Evolutionary conservation across 2,329 filamentous ascomycete species (phyloP).

Genomic region (Aspergillus viridinutans): DNA sequence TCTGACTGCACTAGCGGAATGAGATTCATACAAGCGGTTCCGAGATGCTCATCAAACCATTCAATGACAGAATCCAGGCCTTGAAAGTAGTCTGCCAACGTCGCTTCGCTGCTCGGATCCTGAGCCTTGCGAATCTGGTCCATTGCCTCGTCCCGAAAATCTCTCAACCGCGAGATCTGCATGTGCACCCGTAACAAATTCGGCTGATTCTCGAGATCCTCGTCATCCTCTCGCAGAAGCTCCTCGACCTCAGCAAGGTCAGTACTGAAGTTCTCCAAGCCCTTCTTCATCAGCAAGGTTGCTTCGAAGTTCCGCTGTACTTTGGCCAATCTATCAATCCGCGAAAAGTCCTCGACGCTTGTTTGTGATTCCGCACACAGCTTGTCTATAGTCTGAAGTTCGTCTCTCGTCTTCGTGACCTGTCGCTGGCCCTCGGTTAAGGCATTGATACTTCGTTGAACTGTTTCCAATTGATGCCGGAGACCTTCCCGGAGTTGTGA

Average conservation of each 20-base stretch:
- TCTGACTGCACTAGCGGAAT: slow-evolving; percentile 82
- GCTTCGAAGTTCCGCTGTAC: slow-evolving; percentile 89
- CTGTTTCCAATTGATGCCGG: slow-evolving; percentile 88
- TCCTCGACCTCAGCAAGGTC: slow-evolving; percentile 70
- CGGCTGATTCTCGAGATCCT: slow-evolving; percentile 82
- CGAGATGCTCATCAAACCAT: slow-evolving; percentile 94
- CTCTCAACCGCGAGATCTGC: slow-evolving; percentile 83
- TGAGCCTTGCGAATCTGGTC: slow-evolving; percentile 82
- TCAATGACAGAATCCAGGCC: slow-evolving; percentile 82
- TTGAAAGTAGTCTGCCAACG: slow-evolving; percentile 84
- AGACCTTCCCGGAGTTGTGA: slow-evolving; percentile 82
- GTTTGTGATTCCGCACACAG: slow-evolving; percentile 95
- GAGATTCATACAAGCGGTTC: slow-evolving; percentile 80
- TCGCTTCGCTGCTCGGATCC: slow-evolving; percentile 70
- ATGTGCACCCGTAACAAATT: slow-evolving; percentile 88
- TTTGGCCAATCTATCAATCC: slow-evolving; percentile 57
- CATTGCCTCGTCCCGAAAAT: slow-evolving; percentile 94
- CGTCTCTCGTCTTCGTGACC: slow-evolving; percentile 89
- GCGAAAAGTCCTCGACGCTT: slow-evolving; percentile 96
- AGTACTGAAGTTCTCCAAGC: slow-evolving; percentile 81
- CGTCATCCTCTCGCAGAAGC: slow-evolving; percentile 78
- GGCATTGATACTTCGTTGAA: slow-evolving; percentile 85
- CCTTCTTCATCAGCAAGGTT: slow-evolving; percentile 86
- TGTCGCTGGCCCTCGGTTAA: slow-evolving; percentile 87
- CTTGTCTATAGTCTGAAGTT: slow-evolving; percentile 98